These are phyloP conservation scores for Colletotrichum sp. DNA, from an alignment of 2,329 filamentous ascomycete species.

Conservation along the genomic window DNA sequence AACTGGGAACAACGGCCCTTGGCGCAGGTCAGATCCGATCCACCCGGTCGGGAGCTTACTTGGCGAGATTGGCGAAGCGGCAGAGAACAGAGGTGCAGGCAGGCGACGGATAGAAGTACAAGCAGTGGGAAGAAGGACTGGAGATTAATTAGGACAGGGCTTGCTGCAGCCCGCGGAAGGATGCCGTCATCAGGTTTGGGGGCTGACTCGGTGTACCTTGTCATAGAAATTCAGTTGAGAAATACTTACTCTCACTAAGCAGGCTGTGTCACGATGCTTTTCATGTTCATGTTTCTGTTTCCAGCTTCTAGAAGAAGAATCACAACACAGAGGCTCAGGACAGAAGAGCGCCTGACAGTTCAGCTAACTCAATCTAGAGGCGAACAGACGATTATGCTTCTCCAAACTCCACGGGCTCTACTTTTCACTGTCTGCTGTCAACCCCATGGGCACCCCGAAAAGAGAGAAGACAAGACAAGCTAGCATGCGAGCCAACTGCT, in stretches of 20 bases:
- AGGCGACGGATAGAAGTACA: not conserved
- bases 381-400: not conserved
- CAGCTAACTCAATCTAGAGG: not conserved
- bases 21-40: constrained; percentile 12
- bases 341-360: not conserved
- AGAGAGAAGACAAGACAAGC: not conserved
- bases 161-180: not conserved
- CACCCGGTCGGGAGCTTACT: constrained; percentile 7
- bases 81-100: not conserved
- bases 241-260: not conserved
- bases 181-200: not conserved
- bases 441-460: not conserved
- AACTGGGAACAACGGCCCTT: not conserved
- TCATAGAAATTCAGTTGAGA: not conserved
- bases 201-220: not conserved
- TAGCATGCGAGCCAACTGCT: not conserved
- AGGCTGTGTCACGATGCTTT: not conserved
- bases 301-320: not conserved
- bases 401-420: not conserved
- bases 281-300: not conserved
- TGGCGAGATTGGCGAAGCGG: constrained; percentile 9
- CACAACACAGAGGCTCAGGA: not conserved
- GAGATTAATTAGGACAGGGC: not conserved
- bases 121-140: not conserved
- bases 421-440: not conserved